Conservation (phyloP, 352 stramenopile genomes). For the Phytophthora cactorum region DNA sequence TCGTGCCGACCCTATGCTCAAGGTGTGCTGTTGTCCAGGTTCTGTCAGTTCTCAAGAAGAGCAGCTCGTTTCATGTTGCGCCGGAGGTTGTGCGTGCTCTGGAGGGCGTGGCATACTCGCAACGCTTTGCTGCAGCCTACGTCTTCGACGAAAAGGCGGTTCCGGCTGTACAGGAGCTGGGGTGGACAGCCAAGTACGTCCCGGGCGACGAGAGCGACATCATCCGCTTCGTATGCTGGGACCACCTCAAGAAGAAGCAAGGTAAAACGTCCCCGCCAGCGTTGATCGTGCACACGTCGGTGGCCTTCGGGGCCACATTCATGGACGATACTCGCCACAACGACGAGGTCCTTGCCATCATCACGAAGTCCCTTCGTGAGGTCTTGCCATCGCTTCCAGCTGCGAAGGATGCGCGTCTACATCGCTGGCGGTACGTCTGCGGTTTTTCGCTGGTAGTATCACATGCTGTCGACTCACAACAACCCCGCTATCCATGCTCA, state of each 20-base stretch:
- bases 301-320: conserved; percentile 59
- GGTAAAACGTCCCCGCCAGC: conserved; percentile 13
- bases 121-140: conserved; percentile 70
- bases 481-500: conserved; percentile 15
- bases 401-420: conserved; percentile 53
- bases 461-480: conserved; percentile 11
- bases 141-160: conserved; percentile 60
- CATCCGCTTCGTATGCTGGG: conserved; percentile 82
- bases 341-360: conserved; percentile 59
- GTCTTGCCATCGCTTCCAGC: conserved; percentile 62
- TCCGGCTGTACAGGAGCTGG: conserved; percentile 43
- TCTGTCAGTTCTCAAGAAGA: conserved; percentile 63
- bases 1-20: conserved; percentile 1
- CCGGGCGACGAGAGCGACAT: conserved; percentile 57
- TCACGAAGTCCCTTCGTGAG: conserved; percentile 56
- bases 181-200: conserved; percentile 76
- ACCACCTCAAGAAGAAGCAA: conserved; percentile 77
- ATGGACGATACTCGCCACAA: conserved; percentile 65
- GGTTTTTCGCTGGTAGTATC: not conserved
- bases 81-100: conserved; percentile 42
- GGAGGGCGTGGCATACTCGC: conserved; percentile 63
- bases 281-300: conserved; percentile 73
- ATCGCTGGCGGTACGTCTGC: conserved; percentile 68
- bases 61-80: conserved; percentile 38
- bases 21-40: conserved; percentile 31